Conservation (phyloP, 441 rosid genomes). For the Dalechampia spathulata region DNA sequence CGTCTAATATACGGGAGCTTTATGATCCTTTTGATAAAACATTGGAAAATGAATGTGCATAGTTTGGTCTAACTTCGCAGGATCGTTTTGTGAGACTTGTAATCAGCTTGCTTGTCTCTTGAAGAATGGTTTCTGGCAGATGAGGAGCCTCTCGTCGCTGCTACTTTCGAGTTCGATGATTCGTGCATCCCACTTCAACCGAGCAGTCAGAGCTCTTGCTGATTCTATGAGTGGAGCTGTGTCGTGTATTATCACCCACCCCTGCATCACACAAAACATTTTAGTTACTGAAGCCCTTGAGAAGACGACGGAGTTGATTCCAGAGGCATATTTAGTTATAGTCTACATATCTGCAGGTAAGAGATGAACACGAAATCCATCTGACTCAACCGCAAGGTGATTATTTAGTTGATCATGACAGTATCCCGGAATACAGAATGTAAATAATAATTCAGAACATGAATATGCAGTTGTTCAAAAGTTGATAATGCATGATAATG, state of each 20-base stretch:
- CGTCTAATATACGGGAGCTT: constrained; percentile 22
- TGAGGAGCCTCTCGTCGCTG: constrained; percentile 84
- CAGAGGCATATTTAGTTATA: too few species aligned
- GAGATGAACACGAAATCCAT: too few species aligned
- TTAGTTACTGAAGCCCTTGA: too few species aligned
- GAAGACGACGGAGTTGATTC: too few species aligned
- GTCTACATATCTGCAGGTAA: too few species aligned
- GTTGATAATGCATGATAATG: background rate
- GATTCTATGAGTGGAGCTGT: constrained; percentile 67
- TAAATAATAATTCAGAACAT: too few species aligned
- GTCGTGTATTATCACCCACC: constrained; percentile 94
- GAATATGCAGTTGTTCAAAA: background rate
- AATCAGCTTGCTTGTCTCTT: constrained; percentile 54
- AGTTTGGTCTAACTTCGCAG: constrained; percentile 15
- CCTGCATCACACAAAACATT: constrained; percentile 41
- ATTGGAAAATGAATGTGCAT: constrained; percentile 31
- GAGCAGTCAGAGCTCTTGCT: constrained; percentile 60
- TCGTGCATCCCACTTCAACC: constrained; percentile 95
- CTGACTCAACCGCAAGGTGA: too few species aligned
- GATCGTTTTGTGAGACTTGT: constrained; percentile 10
- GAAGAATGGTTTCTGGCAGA: constrained; percentile 91
- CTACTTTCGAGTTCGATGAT: constrained; percentile 73
- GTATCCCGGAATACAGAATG: too few species aligned
- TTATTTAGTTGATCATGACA: too few species aligned
- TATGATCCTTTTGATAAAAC: constrained; percentile 24